These are phyloP conservation scores for Botrytis byssoidea DNA, from an alignment of 2,329 filamentous ascomycete genomes.

Conservation along the genomic window DNA sequence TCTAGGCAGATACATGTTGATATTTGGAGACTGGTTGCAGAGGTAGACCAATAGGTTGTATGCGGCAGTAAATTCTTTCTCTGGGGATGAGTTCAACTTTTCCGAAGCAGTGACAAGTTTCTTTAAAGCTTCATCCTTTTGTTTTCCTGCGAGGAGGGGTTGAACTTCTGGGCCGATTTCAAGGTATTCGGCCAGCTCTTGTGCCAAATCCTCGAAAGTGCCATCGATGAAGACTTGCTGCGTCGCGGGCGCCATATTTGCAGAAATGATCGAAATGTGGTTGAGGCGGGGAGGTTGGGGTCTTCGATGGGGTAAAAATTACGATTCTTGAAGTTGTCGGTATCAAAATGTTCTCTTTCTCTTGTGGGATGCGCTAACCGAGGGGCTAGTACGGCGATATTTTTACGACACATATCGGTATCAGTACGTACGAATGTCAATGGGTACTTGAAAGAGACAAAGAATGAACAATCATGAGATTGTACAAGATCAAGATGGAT, in stretches of 20 bases:
- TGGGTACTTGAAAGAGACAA: background rate
- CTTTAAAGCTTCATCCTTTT: constrained; percentile 82
- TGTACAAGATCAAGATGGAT: background rate
- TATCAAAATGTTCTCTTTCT: constrained; percentile 23
- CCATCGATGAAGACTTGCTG: constrained; percentile 77
- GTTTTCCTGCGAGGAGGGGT: constrained; percentile 67
- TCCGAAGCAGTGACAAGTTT: constrained; percentile 80
- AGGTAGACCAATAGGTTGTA: constrained; percentile 98
- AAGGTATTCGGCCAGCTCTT: constrained; percentile 93
- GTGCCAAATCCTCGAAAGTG: constrained; percentile 85
- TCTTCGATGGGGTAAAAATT: constrained; percentile 21
- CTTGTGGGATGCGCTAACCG: constrained; percentile 23
- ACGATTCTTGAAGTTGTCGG: constrained; percentile 22
- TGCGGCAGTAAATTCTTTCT: constrained; percentile 94
- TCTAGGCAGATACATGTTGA: constrained; percentile 79
- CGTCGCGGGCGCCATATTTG: constrained; percentile 33
- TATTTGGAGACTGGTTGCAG: constrained; percentile 79
- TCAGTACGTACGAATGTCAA: background rate
- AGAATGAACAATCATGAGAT: background rate
- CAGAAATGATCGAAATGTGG: constrained; percentile 19
- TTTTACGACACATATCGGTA: constrained; percentile 11
- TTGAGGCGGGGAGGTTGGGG: constrained; percentile 17
- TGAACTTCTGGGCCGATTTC: constrained; percentile 70
- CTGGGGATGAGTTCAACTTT: constrained; percentile 78
- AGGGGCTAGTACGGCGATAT: constrained; percentile 20